These are phyloP conservation scores for Hylodesmum podocarpum DNA, from an alignment of 306 rosid species.

Conservation along the genomic window DNA sequence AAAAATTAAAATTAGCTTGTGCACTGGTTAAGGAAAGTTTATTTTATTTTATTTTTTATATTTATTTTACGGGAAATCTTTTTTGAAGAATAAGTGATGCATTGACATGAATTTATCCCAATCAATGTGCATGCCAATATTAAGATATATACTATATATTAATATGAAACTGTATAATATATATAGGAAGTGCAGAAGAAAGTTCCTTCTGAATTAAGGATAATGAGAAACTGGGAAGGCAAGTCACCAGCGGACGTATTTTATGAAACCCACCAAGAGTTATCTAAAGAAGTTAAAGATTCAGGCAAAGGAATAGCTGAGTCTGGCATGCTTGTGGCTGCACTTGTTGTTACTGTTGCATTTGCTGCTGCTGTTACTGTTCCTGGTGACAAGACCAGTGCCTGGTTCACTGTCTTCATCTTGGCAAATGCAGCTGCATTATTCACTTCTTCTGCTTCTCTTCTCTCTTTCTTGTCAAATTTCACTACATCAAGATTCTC, in stretches of 20 bases:
- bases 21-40: too few relatives aligned
- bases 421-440: constrained; percentile 9
- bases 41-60: too few relatives aligned
- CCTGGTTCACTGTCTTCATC: not conserved
- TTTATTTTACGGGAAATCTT: too few relatives aligned
- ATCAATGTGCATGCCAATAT: too few relatives aligned
- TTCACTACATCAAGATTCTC: not conserved
- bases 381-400: not conserved
- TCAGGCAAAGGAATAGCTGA: not conserved
- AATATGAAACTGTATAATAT: too few relatives aligned
- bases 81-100: too few relatives aligned
- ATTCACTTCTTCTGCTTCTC: not conserved
- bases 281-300: not conserved
- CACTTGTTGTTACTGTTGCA: not conserved
- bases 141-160: too few relatives aligned
- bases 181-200: too few relatives aligned
- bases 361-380: not conserved
- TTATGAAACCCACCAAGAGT: not conserved
- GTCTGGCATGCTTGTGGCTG: constrained; percentile 3
- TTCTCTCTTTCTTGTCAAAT: not conserved
- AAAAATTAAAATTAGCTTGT: too few relatives aligned
- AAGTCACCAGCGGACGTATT: not conserved
- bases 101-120: too few relatives aligned
- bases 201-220: not conserved
- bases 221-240: not conserved